A percentile compares a stretch with the other conserved stretches of the same genome.
These are phyloP conservation scores for Aspergillus arachidicola DNA, from an alignment of 2,329 filamentous ascomycete genomes.

Conservation along the genomic window DNA sequence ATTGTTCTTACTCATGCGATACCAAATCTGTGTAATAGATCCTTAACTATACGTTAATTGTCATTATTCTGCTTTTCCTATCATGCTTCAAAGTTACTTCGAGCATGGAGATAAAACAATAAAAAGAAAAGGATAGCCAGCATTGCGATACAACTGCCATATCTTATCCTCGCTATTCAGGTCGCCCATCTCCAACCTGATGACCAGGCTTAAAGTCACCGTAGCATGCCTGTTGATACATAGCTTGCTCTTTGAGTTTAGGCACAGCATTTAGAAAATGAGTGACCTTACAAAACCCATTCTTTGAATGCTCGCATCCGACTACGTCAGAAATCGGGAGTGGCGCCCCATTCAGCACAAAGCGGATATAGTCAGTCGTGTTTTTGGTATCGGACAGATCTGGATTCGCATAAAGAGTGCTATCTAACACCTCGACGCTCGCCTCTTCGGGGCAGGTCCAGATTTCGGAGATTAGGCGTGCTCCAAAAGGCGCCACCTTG, in stretches of 20 bases:
- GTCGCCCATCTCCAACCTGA: constrained; percentile 30
- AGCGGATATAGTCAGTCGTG: constrained; percentile 32
- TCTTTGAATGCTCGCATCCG: constrained; percentile 26
- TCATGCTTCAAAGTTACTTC: not conserved
- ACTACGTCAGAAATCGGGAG: constrained; percentile 30
- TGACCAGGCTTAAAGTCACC: constrained; percentile 25
- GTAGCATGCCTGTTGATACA: constrained; percentile 35
- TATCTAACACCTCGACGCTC: constrained; percentile 38
- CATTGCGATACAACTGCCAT: not conserved
- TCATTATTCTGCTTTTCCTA: not conserved
- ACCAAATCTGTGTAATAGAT: too few relatives aligned
- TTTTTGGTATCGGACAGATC: constrained; percentile 10
- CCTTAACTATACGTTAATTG: not conserved
- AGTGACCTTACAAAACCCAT: constrained; percentile 33
- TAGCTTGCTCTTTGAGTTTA: constrained; percentile 26
- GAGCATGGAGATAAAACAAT: not conserved
- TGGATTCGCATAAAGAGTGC: constrained; percentile 38
- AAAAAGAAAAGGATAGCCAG: too few relatives aligned
- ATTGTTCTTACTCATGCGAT: not conserved
- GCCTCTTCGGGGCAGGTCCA: constrained; percentile 50
- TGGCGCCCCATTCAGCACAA: constrained; percentile 34
- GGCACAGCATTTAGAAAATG: constrained; percentile 28
- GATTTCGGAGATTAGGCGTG: constrained; percentile 58
- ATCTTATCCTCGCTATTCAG: not conserved
- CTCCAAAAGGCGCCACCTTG: constrained; percentile 58